These are phyloP conservation scores for Millerozyma miso DNA, from an alignment of 805 yeast species.

Conservation along the genomic window DNA sequence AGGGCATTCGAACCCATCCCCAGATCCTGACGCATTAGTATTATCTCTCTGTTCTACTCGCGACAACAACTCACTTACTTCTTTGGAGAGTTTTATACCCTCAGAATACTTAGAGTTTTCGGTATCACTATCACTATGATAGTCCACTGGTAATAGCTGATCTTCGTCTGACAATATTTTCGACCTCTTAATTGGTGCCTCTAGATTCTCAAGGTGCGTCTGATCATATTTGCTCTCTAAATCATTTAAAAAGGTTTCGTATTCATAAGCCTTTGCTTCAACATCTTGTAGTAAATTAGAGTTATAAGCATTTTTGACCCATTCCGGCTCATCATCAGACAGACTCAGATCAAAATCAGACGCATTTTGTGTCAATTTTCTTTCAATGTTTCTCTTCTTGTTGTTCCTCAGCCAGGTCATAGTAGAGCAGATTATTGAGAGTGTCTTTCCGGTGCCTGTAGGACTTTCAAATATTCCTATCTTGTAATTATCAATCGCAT, in stretches of 20 bases:
- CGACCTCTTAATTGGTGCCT: constrained; percentile 5
- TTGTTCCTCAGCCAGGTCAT: constrained; percentile 74
- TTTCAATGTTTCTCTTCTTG: constrained; percentile 19
- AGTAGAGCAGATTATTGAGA: constrained; percentile 79
- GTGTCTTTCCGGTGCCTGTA: constrained; percentile 91
- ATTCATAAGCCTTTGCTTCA: constrained; percentile 27
- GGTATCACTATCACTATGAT: constrained; percentile 25
- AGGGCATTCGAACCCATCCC: constrained; percentile 25
- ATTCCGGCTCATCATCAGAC: constrained; percentile 58
- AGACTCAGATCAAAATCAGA: constrained; percentile 13
- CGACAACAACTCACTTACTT: constrained; percentile 46
- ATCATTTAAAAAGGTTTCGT: constrained; percentile 37
- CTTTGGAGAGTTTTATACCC: constrained; percentile 33
- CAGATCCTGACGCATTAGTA: constrained; percentile 13
- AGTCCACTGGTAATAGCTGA: constrained; percentile 29
- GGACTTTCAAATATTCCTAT: constrained; percentile 88
- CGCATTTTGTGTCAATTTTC: background rate
- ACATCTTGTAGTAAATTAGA: constrained; percentile 28
- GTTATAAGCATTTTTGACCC: constrained; percentile 48
- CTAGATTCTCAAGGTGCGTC: constrained; percentile 12
- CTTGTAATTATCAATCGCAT: constrained; percentile 52
- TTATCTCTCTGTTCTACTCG: constrained; percentile 32
- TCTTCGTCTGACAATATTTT: constrained; percentile 2
- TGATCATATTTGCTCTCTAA: constrained; percentile 21
- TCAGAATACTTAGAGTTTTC: constrained; percentile 18